Percentiles rank a stretch among this genome's conserved stretches.
Evolutionary conservation across 2,329 filamentous ascomycete species (phyloP).

Genomic region (Ophiosphaerella herpotricha): DNA sequence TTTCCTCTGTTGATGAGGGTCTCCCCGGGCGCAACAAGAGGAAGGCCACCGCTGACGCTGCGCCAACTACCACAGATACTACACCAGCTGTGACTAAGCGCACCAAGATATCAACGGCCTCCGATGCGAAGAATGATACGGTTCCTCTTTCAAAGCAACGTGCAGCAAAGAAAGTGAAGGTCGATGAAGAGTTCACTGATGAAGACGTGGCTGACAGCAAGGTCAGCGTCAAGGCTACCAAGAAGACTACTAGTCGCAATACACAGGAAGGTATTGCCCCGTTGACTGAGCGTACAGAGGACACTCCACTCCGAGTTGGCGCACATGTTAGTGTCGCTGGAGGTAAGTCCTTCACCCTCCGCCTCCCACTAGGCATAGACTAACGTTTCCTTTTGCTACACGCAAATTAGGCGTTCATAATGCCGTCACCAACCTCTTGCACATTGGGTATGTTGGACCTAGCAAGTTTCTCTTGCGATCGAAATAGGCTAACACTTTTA

Average conservation of each 20-base stretch:
- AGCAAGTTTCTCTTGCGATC: neutral
- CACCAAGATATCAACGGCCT: conserved; percentile 10
- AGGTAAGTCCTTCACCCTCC: conserved; percentile 58
- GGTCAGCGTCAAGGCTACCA: conserved; percentile 49
- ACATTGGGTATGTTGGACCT: conserved; percentile 65
- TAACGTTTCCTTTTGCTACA: conserved; percentile 20
- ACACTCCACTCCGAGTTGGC: conserved; percentile 82
- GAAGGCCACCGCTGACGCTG: conserved; percentile 1
- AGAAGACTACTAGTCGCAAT: conserved; percentile 50
- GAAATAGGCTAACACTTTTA: conserved; percentile 35
- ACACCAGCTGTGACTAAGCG: conserved; percentile 18
- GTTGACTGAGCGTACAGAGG: conserved; percentile 69
- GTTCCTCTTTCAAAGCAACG: conserved; percentile 18
- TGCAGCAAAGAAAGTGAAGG: conserved; percentile 21
- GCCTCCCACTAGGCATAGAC: conserved; percentile 3
- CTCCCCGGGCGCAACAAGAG: conserved; percentile 6
- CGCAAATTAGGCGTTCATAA: conserved; percentile 77
- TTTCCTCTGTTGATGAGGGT: conserved; percentile 26
- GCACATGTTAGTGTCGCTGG: conserved; percentile 91
- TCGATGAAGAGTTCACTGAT: conserved; percentile 18
- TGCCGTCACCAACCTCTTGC: conserved; percentile 73
- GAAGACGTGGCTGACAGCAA: conserved; percentile 13
- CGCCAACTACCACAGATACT: conserved; percentile 4
- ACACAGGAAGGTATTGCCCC: conserved; percentile 59
- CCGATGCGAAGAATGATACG: conserved; percentile 8